phyloP scores from a whole-genome alignment of 495 filamentous ascomycete species.

The Xylaria flabelliformis region DNA sequence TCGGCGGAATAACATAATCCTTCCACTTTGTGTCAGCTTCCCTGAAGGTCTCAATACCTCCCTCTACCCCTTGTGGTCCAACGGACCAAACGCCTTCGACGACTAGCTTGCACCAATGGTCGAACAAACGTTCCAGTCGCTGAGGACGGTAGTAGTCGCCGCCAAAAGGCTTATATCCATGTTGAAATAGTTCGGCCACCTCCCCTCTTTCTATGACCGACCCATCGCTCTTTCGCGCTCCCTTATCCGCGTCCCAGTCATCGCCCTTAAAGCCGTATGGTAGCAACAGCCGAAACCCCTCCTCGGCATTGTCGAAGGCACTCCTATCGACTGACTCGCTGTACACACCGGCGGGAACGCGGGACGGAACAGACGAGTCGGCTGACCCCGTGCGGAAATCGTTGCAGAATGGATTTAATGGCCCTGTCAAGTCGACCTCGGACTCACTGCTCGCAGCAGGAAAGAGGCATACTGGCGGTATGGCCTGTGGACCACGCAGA shows the following conservation, averaged over 20 bases:
- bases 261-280: neutral
- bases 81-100: neutral
- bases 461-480: constrained; percentile 1
- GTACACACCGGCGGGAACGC: neutral
- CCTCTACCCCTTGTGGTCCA: neutral
- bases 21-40: neutral
- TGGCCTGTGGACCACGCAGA: neutral
- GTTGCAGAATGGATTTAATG: neutral
- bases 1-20: constrained; percentile 3
- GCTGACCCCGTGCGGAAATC: neutral
- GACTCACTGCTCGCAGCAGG: neutral
- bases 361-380: neutral
- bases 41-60: neutral
- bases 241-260: neutral
- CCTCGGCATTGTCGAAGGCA: neutral
- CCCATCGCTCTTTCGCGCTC: constrained; percentile 12
- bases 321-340: neutral
- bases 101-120: neutral
- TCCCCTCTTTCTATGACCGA: neutral
- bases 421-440: neutral
- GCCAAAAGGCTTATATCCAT: constrained; percentile 9
- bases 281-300: constrained; percentile 13
- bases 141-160: neutral
- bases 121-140: neutral
- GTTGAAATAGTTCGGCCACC: neutral